These are phyloP conservation scores for Rossbeevera mucosa DNA, from an alignment of 768 basidiomycete species.

Conservation along the genomic window DNA sequence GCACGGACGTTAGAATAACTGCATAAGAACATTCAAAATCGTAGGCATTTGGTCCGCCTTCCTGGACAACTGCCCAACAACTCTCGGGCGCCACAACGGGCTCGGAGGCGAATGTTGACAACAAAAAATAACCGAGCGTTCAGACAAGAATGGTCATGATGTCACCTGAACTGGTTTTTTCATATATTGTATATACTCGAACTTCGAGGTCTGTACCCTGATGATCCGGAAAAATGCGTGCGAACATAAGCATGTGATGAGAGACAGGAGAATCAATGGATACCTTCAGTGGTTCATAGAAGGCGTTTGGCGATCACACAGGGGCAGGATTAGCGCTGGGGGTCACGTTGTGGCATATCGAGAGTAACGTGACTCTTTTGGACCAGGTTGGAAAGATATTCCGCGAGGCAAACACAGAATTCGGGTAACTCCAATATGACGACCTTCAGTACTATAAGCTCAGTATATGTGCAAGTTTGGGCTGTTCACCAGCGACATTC, in stretches of 20 bases:
- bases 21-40: neutral
- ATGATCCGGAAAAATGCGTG: conserved; percentile 30
- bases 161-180: neutral
- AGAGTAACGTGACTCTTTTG: too few species aligned
- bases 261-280: too few species aligned
- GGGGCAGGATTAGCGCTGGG: too few species aligned
- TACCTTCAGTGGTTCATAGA: too few species aligned
- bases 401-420: too few species aligned
- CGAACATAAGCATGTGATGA: conserved; percentile 27
- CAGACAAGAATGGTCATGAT: neutral
- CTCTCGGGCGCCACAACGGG: neutral
- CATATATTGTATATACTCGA: neutral
- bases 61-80: neutral
- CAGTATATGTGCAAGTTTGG: too few species aligned
- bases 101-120: neutral
- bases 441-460: too few species aligned
- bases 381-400: too few species aligned
- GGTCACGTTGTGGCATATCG: too few species aligned
- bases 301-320: too few species aligned
- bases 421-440: too few species aligned
- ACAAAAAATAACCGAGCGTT: neutral
- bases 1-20: neutral
- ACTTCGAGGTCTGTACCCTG: neutral
- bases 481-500: too few species aligned
- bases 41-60: neutral